Conservation (phyloP, 768 basidiomycete species). For the Amanita rimosa region DNA sequence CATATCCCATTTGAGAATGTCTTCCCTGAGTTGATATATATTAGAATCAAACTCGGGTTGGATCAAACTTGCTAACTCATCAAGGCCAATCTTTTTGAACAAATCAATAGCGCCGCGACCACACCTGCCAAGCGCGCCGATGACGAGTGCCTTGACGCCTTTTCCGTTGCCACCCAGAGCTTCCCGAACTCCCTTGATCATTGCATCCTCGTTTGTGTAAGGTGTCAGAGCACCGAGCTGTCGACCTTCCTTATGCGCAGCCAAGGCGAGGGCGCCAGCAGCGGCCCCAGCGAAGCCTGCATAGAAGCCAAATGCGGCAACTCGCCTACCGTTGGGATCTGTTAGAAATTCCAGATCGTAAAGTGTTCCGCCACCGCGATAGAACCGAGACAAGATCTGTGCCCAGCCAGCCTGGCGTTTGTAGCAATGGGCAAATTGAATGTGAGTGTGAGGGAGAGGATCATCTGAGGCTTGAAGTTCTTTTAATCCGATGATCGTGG, state of each 20-base stretch:
- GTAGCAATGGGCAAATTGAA: conserved; percentile 98
- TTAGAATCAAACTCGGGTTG: background rate
- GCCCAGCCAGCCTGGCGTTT: conserved; percentile 93
- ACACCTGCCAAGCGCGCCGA: conserved; percentile 92
- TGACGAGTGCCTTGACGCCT: conserved; percentile 79
- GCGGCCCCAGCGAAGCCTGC: conserved; percentile 99
- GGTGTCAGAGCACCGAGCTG: conserved; percentile 63
- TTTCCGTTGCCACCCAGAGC: conserved; percentile 58
- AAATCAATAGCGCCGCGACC: conserved; percentile 92
- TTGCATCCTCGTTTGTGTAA: conserved; percentile 73
- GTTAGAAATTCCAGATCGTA: conserved; percentile 96
- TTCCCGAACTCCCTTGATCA: conserved; percentile 66
- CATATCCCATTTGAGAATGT: conserved; percentile 98
- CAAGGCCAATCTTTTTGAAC: conserved; percentile 91
- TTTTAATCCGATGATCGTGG: conserved; percentile 91
- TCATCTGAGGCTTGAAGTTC: conserved; percentile 80
- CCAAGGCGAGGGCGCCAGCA: conserved; percentile 75
- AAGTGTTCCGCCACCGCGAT: conserved; percentile 69
- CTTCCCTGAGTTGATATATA: conserved; percentile 47
- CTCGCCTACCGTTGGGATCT: conserved; percentile 74
- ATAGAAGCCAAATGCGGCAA: conserved; percentile 97
- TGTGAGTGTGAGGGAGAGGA: conserved; percentile 87
- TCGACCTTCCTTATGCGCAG: conserved; percentile 49
- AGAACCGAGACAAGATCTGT: conserved; percentile 75
- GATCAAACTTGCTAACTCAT: conserved; percentile 54